These are phyloP conservation scores for Apiotrichum brassicae DNA, from an alignment of 1,284 basidiomycete genomes.

Conservation along the genomic window DNA sequence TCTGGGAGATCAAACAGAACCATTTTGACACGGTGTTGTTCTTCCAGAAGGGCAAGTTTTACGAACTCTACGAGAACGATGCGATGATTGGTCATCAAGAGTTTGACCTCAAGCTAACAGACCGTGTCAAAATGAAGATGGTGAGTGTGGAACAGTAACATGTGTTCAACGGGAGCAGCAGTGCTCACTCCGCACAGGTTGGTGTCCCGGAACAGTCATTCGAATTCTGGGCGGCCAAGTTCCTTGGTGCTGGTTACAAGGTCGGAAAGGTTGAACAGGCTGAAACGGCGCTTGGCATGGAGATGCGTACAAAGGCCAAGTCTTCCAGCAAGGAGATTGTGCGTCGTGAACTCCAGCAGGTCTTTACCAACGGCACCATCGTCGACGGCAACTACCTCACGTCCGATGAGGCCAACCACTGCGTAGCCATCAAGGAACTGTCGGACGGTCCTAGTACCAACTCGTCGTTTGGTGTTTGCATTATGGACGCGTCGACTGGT, in stretches of 20 bases:
- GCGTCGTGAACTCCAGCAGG: constrained; percentile 82
- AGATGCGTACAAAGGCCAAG: constrained; percentile 52
- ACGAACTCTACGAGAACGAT: constrained; percentile 89
- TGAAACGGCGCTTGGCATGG: constrained; percentile 72
- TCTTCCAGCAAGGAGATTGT: constrained; percentile 66
- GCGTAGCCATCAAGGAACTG: constrained; percentile 69
- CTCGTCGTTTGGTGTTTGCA: constrained; percentile 74
- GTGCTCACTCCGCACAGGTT: constrained; percentile 55
- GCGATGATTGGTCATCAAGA: constrained; percentile 80
- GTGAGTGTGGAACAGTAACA: too few species aligned
- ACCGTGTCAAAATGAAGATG: constrained; percentile 94
- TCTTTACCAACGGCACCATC: constrained; percentile 94
- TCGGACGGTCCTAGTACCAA: constrained; percentile 21
- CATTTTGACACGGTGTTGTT: constrained; percentile 92
- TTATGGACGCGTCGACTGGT: constrained; percentile 93
- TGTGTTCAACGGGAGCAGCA: too few species aligned
- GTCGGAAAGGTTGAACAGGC: constrained; percentile 95
- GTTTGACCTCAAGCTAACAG: constrained; percentile 73
- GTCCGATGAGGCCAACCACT: constrained; percentile 93
- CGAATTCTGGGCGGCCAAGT: constrained; percentile 55
- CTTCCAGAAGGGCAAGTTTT: constrained; percentile 69
- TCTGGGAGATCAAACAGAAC: constrained; percentile 96
- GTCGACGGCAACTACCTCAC: constrained; percentile 83
- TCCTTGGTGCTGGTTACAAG: constrained; percentile 69
- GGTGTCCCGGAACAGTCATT: constrained; percentile 94